These are phyloP conservation scores for Aphanocladium album DNA, from an alignment of 2,329 filamentous ascomycete species.

Conservation along the genomic window DNA sequence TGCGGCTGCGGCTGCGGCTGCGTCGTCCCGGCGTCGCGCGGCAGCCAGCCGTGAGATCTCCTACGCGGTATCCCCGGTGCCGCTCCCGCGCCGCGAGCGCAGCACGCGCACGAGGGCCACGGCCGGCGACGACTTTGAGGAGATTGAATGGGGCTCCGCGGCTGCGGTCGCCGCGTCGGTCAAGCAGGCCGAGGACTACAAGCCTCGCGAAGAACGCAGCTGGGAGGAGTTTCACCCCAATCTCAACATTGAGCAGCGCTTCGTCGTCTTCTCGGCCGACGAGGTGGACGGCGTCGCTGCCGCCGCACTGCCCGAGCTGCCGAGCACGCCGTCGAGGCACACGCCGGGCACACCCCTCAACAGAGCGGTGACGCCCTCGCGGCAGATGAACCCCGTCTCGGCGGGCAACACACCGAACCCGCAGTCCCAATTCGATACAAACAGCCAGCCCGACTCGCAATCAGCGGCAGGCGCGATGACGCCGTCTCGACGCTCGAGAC, in stretches of 20 bases:
- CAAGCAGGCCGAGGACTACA: conserved; percentile 91
- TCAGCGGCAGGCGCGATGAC: conserved; percentile 19
- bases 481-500: conserved; percentile 32
- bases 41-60: conserved; percentile 37
- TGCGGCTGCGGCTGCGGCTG: conserved; percentile 37
- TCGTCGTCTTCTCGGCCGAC: conserved; percentile 74
- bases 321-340: conserved; percentile 29
- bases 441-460: conserved; percentile 22
- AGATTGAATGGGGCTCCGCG: conserved; percentile 73
- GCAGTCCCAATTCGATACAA: conserved; percentile 20
- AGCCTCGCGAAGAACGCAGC: conserved; percentile 89
- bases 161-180: conserved; percentile 83
- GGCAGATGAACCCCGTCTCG: conserved; percentile 39
- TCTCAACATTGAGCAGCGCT: conserved; percentile 77
- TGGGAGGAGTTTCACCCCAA: conserved; percentile 98
- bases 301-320: conserved; percentile 44
- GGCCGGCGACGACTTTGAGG: conserved; percentile 49
- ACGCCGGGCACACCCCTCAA: conserved; percentile 36
- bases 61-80: conserved; percentile 31
- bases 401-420: conserved; percentile 39
- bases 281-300: conserved; percentile 71
- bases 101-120: conserved; percentile 50
- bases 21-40: conserved; percentile 1
- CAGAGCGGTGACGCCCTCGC: conserved; percentile 42
- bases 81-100: conserved; percentile 51